phyloP scores from a whole-genome alignment of 2,329 filamentous ascomycete species.

The Fusarium albidum region DNA sequence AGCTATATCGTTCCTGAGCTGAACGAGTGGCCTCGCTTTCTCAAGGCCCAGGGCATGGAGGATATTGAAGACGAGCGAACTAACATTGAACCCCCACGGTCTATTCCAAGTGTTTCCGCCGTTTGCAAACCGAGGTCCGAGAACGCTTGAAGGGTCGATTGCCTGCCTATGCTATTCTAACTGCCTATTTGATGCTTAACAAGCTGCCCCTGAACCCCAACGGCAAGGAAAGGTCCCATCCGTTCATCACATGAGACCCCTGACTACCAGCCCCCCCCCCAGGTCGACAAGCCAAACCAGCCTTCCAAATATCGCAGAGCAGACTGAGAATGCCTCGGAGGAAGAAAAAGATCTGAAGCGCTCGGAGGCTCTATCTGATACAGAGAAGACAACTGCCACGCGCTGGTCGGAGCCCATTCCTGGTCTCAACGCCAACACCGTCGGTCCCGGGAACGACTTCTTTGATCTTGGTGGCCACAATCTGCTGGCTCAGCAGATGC shows the following conservation, averaged over 20 bases:
- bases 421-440: constrained; percentile 71
- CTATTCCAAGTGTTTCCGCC: constrained; percentile 54
- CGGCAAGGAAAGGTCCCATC: too few relatives aligned
- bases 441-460: constrained; percentile 50
- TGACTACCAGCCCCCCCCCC: too few relatives aligned
- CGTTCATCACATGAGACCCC: too few relatives aligned
- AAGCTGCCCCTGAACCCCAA: constrained; percentile 77
- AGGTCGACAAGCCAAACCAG: constrained; percentile 77
- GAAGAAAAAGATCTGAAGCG: constrained; percentile 58
- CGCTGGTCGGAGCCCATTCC: constrained; percentile 79
- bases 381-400: constrained; percentile 53
- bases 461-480: constrained; percentile 52
- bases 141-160: constrained; percentile 33
- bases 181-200: constrained; percentile 44
- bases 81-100: constrained; percentile 53
- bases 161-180: constrained; percentile 47
- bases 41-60: constrained; percentile 62
- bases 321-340: constrained; percentile 52
- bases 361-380: constrained; percentile 54
- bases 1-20: constrained; percentile 83
- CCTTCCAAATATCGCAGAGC: constrained; percentile 79
- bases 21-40: constrained; percentile 75
- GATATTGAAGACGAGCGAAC: constrained; percentile 63
- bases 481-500: constrained; percentile 74
- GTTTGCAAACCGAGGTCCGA: constrained; percentile 56